Conservation (phyloP, 352 stramenopile genomes). For the Pythium coloratum region DNA sequence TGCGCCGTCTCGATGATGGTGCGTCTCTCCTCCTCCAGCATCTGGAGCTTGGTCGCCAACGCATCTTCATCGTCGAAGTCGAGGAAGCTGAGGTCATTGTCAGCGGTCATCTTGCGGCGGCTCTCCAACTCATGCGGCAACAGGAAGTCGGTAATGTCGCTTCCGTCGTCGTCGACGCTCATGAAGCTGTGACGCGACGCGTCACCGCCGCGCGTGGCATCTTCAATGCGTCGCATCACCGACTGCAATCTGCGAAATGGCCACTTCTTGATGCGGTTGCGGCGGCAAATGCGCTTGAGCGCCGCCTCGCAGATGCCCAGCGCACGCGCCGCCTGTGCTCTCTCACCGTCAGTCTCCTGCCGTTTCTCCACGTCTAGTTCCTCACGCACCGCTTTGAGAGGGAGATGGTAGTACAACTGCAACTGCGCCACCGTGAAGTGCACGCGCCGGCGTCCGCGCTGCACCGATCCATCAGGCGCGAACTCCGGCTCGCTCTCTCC, state of each 20-base stretch:
- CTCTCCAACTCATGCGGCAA: constrained; percentile 26
- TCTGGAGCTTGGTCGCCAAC: background rate
- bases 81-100: background rate
- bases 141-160: constrained; percentile 13
- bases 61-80: background rate
- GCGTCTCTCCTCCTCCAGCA: background rate
- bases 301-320: constrained; percentile 77
- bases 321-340: constrained; percentile 46
- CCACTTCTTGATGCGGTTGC: constrained; percentile 72
- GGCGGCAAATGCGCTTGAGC: constrained; percentile 79
- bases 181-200: background rate
- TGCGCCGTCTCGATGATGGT: constrained; percentile 5
- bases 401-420: constrained; percentile 68
- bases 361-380: background rate
- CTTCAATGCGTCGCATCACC: constrained; percentile 47
- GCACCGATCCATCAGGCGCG: background rate
- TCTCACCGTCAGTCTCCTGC: constrained; percentile 16
- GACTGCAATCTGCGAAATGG: constrained; percentile 72
- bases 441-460: constrained; percentile 33
- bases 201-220: background rate
- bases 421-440: constrained; percentile 62
- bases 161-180: background rate
- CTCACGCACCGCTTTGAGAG: constrained; percentile 58
- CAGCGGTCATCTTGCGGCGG: constrained; percentile 13
- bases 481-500: constrained; percentile 1